Base-by-base conservation (phyloP, 2,329 filamentous ascomycete genomes). In the Stagonosporopsis vannaccii region DNA sequence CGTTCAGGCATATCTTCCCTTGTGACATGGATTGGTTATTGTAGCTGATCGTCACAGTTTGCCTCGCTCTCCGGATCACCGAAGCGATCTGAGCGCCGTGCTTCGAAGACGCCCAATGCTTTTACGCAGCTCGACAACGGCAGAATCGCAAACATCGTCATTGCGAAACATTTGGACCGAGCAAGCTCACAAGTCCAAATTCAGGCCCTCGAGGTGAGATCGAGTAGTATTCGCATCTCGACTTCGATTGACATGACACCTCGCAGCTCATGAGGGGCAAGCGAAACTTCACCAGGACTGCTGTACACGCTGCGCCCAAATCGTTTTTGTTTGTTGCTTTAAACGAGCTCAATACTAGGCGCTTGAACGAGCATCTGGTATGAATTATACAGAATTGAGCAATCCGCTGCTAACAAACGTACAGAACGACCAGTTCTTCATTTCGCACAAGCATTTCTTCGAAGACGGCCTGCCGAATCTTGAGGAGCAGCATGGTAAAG, bases 341-440 rank as follows among this genome's bases (percentile, higher is more conserved):
- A n/a, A 78, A 92, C n/a, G 56, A 69, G 1, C 77, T 78, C 15
- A 71, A 66, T 6, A 70, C 74, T 17, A 56, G 60, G 8, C 68
- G 73, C 17, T 61, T 82, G 41, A 75, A 68, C 2, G 70, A 74
- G 37, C 81, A 82, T 63, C 63, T 83, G 51, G 77, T 78, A 43
- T n/a, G 59, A 44, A 11, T 19, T 17, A 15, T 7, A 4, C 17
- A 3, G 26, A 36, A 3, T 88, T 45, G 83, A 67, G 80, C 20
- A 77, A 75, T 19, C 17, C 3, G 32, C 13, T 25, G 4, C 36
- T 56, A 35, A 56, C 15, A 35, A 36, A 6, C 12, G 28, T 83
- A 87, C 83, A 91, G 75, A 96, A 92, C 67, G 92, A 98, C 56
- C 86, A 90, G 61, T 89, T 98, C 63, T 91, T 92, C 71, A 87